These are phyloP conservation scores for Rubus idaeus DNA, from an alignment of 306 rosid species.

Conservation along the genomic window DNA sequence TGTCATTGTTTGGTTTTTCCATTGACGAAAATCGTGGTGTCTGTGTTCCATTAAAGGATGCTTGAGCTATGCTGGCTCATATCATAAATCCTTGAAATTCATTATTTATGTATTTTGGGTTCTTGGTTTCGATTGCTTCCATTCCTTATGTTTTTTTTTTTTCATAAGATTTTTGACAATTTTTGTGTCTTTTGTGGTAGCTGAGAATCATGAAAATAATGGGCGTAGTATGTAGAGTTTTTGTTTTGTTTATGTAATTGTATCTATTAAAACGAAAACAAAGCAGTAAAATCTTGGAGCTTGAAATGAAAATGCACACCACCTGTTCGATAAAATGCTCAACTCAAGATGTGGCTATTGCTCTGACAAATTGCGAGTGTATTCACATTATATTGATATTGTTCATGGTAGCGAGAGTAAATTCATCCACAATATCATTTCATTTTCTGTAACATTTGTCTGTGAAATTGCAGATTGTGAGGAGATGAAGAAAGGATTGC, in stretches of 20 bases:
- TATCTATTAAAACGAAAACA: background rate
- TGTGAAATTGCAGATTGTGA: constrained; percentile 9
- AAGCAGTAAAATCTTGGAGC: background rate
- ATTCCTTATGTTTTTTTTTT: background rate
- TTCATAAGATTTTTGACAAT: background rate
- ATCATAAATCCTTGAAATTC: background rate
- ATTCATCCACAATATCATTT: background rate
- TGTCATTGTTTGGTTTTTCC: background rate
- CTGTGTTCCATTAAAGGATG: background rate
- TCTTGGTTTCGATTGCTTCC: background rate
- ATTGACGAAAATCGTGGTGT: background rate
- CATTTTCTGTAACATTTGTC: background rate
- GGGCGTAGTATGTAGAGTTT: background rate
- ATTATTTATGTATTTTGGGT: background rate
- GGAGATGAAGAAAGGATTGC: constrained; percentile 84
- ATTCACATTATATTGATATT: background rate
- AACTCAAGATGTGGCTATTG: background rate
- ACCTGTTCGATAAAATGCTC: background rate
- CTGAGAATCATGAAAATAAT: background rate
- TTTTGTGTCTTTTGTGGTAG: background rate
- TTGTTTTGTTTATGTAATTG: background rate
- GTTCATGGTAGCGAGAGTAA: background rate
- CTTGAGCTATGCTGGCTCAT: background rate
- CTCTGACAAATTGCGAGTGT: background rate
- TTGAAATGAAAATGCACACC: background rate